Conservation (phyloP, 1,284 basidiomycete species). For the Earliella scabrosa region DNA sequence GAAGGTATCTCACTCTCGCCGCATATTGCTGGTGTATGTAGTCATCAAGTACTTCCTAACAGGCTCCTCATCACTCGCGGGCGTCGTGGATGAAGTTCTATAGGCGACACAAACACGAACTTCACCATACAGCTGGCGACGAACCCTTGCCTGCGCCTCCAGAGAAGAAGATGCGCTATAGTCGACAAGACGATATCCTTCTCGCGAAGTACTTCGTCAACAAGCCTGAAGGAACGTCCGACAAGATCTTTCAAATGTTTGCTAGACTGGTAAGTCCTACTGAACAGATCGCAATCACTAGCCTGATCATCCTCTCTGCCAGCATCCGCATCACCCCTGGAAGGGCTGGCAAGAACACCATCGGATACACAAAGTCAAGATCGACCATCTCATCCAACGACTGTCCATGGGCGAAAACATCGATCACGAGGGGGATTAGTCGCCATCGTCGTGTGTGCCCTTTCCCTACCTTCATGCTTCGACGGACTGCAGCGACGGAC, state of each 20-base stretch:
- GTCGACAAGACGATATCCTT: conserved; percentile 72
- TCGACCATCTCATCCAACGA: conserved; percentile 73
- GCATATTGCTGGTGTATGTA: not conserved
- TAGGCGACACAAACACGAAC: conserved; percentile 81
- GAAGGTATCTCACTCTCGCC: conserved; percentile 49
- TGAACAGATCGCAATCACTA: not conserved
- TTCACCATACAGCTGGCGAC: conserved; percentile 62
- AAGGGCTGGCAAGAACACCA: conserved; percentile 90
- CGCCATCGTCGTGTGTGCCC: not conserved
- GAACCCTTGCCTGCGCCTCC: conserved; percentile 74
- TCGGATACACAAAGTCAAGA: conserved; percentile 81
- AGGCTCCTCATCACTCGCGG: conserved; percentile 85
- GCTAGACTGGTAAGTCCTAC: conserved; percentile 48
- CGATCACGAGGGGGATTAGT: conserved; percentile 35
- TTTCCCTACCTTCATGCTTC: too few species aligned
- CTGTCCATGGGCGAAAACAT: conserved; percentile 62
- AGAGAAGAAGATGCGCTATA: conserved; percentile 85
- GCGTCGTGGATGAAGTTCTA: conserved; percentile 92
- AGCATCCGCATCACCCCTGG: conserved; percentile 88
- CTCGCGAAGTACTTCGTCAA: conserved; percentile 72
- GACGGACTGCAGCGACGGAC: too few species aligned
- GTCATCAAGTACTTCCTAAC: conserved; percentile 1
- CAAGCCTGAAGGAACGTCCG: conserved; percentile 76
- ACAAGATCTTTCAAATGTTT: conserved; percentile 80
- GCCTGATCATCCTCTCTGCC: not conserved